A percentile compares a stretch with the other conserved stretches of the same genome.
phyloP scores from a whole-genome alignment of 208 protist genomes.

The Acanthamoeba royreba region DNA sequence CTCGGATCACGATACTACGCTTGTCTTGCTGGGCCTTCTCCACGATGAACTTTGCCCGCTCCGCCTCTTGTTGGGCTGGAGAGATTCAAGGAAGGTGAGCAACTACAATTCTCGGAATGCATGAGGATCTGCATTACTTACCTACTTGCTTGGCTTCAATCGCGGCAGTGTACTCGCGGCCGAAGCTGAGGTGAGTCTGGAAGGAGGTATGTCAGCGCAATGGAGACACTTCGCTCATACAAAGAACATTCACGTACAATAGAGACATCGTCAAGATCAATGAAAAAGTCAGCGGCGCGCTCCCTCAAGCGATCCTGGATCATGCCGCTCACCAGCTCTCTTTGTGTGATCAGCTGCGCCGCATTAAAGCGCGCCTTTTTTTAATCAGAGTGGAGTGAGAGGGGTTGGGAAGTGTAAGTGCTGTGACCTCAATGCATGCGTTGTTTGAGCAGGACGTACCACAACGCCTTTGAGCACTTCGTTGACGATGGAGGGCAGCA shows the following conservation, averaged over 20 bases:
- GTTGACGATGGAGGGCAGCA: constrained; percentile 98
- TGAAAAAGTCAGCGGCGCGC: constrained; percentile 95
- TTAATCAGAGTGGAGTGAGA: too few species aligned
- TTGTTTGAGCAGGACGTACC: constrained; percentile 45
- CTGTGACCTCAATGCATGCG: background rate
- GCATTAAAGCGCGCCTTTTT: constrained; percentile 98
- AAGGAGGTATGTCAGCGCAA: background rate
- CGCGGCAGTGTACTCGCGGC: constrained; percentile 78
- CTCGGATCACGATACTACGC: constrained; percentile 73
- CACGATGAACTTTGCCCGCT: constrained; percentile 78
- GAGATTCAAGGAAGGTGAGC: background rate
- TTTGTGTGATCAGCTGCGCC: constrained; percentile 97
- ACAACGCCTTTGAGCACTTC: constrained; percentile 98
- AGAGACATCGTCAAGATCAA: constrained; percentile 96
- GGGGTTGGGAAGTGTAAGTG: background rate
- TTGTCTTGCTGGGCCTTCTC: constrained; percentile 79
- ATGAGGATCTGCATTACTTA: background rate
- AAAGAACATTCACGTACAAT: constrained; percentile 78
- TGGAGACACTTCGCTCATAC: background rate
- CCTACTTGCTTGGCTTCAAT: constrained; percentile 84
- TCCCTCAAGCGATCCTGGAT: constrained; percentile 91
- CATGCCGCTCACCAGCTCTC: constrained; percentile 90
- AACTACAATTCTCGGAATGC: background rate
- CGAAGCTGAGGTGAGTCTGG: constrained; percentile 75
- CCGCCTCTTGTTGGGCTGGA: constrained; percentile 82